Conservation (phyloP, 176 grass and related monocot species). For the Carex parvula region DNA sequence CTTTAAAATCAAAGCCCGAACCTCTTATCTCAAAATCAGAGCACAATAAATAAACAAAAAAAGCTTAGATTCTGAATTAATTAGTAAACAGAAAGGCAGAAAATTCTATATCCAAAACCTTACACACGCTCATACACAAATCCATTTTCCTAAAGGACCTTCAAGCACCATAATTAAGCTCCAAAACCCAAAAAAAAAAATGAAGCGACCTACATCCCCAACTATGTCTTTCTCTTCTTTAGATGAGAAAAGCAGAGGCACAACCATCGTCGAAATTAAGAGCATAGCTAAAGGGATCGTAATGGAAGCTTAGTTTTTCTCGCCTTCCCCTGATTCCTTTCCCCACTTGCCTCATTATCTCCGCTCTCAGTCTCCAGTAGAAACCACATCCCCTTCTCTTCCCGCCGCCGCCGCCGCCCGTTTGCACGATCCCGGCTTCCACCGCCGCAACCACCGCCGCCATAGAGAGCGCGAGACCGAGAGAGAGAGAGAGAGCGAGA, state of each 20-base stretch:
- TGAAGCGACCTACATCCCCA: neutral
- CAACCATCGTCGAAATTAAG: constrained; percentile 90
- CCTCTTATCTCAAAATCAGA: neutral
- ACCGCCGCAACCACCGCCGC: constrained; percentile 43
- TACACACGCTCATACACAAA: neutral
- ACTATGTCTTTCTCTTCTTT: neutral
- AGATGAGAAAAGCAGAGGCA: constrained; percentile 31
- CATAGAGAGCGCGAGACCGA: neutral
- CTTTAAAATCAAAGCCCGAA: neutral
- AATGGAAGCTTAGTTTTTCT: constrained; percentile 70
- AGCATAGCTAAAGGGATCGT: constrained; percentile 90
- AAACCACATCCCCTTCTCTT: constrained; percentile 47
- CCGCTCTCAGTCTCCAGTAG: constrained; percentile 67
- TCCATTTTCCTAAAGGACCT: neutral
- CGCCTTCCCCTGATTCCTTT: constrained; percentile 36
- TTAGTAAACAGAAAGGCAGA: neutral
- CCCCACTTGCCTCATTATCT: constrained; percentile 48
- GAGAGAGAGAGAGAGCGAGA: too few relatives aligned
- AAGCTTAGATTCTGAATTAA: neutral
- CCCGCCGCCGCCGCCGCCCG: constrained; percentile 36
- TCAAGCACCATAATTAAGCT: neutral
- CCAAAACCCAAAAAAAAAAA: neutral
- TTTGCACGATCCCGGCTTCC: constrained; percentile 43
- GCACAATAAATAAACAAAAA: neutral
- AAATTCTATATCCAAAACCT: constrained; percentile 18